Evolutionary conservation across 2,329 filamentous ascomycete genomes (phyloP).

Genomic region (Didymella pinodella): DNA sequence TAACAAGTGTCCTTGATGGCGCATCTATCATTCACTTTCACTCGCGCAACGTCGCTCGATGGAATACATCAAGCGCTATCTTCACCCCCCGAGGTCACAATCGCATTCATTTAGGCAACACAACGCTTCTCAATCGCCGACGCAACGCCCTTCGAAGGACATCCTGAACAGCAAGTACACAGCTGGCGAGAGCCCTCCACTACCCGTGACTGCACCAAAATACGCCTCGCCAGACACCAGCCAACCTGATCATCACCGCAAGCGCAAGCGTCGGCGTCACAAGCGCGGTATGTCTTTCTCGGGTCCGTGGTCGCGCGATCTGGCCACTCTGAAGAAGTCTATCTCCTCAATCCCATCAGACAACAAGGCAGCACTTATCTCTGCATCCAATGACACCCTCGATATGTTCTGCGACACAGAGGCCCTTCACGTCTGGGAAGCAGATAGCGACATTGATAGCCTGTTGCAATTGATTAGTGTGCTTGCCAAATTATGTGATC

Average conservation of each 20-base stretch:
- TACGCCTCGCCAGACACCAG: neutral
- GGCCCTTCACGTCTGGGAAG: constrained; percentile 47
- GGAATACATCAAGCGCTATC: constrained; percentile 19
- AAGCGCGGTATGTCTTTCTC: constrained; percentile 30
- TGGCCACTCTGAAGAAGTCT: constrained; percentile 36
- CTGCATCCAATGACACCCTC: constrained; percentile 30
- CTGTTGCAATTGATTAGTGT: constrained; percentile 44
- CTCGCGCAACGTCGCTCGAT: constrained; percentile 1
- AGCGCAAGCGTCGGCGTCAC: constrained; percentile 15
- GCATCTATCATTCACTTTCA: constrained; percentile 1
- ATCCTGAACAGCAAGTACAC: neutral
- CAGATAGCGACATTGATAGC: constrained; percentile 42
- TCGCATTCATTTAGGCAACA: neutral
- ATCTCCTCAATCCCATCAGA: constrained; percentile 36
- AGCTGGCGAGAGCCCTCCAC: neutral
- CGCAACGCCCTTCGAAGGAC: neutral
- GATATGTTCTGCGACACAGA: constrained; percentile 33
- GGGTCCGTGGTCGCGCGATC: constrained; percentile 38
- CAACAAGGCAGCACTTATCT: constrained; percentile 35
- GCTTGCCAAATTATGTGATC: constrained; percentile 40
- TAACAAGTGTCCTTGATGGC: neutral
- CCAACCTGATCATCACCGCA: constrained; percentile 4
- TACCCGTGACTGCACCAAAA: no score
- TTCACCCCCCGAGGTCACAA: neutral
- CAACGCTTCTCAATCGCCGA: neutral